Evolutionary conservation across 192 early-diverging fungal genomes (phyloP).

Genomic region (Coemansia interrupta): DNA sequence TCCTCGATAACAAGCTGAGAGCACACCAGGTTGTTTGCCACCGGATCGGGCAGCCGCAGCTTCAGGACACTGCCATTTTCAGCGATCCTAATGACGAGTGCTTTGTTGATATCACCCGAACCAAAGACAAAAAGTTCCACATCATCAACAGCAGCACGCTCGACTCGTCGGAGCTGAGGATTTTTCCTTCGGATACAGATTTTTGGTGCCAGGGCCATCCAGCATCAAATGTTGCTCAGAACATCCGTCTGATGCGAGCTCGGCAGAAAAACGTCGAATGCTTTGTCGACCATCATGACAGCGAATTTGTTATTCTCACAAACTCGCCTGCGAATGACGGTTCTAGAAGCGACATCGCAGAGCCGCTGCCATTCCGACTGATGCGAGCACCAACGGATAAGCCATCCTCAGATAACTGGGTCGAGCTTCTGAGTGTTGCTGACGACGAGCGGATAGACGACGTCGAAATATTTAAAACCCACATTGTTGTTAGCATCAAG

Average conservation of each 20-base stretch:
- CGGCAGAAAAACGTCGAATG: slow-evolving; percentile 63
- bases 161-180: slow-evolving; percentile 63
- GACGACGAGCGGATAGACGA: slow-evolving; percentile 68
- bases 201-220: slow-evolving; percentile 7
- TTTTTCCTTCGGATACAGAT: slow-evolving; percentile 47
- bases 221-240: too few species aligned
- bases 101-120: slow-evolving; percentile 73
- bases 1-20: slow-evolving; percentile 65
- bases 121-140: slow-evolving; percentile 67
- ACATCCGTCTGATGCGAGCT: slow-evolving; percentile 53
- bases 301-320: slow-evolving; percentile 47
- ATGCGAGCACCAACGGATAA: slow-evolving; percentile 48
- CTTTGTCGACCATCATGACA: slow-evolving; percentile 71
- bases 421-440: slow-evolving; percentile 56
- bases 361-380: slow-evolving; percentile 59
- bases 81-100: slow-evolving; percentile 61
- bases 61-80: slow-evolving; percentile 48
- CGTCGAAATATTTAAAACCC: slow-evolving; percentile 64
- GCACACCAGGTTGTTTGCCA: slow-evolving; percentile 56
- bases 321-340: slow-evolving; percentile 29
- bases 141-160: slow-evolving; percentile 70
- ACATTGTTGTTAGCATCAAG: slow-evolving; percentile 41
- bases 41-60: slow-evolving; percentile 16
- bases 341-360: slow-evolving; percentile 21
- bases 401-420: slow-evolving; percentile 54